Evolutionary conservation across 2,329 filamentous ascomycete genomes (phyloP).

Genomic region (Microascus cirrosus): DNA sequence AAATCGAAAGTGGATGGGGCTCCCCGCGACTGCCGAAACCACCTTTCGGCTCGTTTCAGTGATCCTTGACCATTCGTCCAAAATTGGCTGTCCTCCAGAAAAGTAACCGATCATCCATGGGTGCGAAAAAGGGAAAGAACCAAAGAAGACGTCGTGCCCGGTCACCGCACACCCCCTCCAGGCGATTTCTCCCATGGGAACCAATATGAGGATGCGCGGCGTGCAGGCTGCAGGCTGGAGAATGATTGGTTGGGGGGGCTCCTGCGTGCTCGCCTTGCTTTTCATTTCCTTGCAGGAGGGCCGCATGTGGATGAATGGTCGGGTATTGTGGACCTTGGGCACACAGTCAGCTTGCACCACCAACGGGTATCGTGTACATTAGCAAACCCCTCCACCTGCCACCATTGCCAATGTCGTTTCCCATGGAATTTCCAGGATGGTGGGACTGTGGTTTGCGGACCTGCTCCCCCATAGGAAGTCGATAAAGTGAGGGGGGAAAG

Average conservation of each 20-base stretch:
- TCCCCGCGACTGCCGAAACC: too few relatives aligned
- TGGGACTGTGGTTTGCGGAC: too few relatives aligned
- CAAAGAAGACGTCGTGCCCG: too few relatives aligned
- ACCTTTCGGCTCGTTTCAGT: too few relatives aligned
- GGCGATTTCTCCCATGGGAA: not conserved
- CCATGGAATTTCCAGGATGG: not conserved
- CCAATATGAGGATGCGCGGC: not conserved
- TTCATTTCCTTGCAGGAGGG: not conserved
- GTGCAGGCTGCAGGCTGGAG: not conserved
- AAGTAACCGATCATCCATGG: too few relatives aligned
- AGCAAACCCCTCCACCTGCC: not conserved
- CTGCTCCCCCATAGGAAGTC: too few relatives aligned
- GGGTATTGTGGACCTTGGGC: not conserved
- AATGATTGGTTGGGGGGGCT: not conserved
- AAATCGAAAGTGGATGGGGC: too few relatives aligned
- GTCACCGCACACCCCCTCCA: too few relatives aligned
- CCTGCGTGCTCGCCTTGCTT: not conserved
- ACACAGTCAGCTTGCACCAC: not conserved
- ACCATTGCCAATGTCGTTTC: not conserved
- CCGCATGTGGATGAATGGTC: not conserved
- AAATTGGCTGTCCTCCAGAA: too few relatives aligned
- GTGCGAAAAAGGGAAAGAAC: too few relatives aligned
- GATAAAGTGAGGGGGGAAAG: too few relatives aligned
- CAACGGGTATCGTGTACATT: not conserved
- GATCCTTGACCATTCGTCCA: too few relatives aligned